phyloP scores from a whole-genome alignment of 208 protist genomes.

The Leishmania mexicana region DNA sequence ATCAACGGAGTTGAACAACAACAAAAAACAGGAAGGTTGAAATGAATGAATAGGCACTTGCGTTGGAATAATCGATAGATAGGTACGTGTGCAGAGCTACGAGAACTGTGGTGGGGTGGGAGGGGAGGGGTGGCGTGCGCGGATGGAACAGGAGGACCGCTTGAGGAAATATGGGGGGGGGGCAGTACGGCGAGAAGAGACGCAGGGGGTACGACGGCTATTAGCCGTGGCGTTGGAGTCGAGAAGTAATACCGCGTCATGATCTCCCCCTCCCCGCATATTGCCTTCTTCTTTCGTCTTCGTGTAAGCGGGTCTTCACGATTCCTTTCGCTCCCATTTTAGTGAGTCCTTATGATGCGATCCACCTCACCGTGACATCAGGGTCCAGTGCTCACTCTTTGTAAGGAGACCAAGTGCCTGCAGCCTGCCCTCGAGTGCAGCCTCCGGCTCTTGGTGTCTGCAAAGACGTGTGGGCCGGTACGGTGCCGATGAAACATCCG shows the following conservation, averaged over 20 bases:
- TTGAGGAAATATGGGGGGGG: not conserved
- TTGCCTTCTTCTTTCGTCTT: not conserved
- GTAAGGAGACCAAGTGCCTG: not conserved
- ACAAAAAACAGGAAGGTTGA: not conserved
- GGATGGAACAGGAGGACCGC: not conserved
- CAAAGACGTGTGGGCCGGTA: not conserved
- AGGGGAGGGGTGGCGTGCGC: not conserved
- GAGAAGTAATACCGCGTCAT: not conserved
- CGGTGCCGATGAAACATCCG: not conserved
- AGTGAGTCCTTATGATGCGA: not conserved
- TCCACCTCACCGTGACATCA: not conserved
- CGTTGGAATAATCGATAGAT: not conserved
- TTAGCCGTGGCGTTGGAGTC: not conserved
- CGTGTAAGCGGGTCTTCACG: not conserved
- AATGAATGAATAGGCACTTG: not conserved
- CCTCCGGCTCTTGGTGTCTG: too few species aligned
- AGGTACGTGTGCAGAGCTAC: not conserved
- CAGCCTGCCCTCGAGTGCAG: not conserved
- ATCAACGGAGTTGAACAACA: slow-evolving; percentile 3
- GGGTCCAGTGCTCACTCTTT: not conserved
- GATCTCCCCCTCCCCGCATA: not conserved
- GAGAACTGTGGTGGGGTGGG: not conserved
- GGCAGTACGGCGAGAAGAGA: not conserved
- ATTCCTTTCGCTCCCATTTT: not conserved
- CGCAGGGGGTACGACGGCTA: not conserved